These are phyloP conservation scores for Triticum monococcum DNA, from an alignment of 176 grass and related monocot species.

Conservation along the genomic window DNA sequence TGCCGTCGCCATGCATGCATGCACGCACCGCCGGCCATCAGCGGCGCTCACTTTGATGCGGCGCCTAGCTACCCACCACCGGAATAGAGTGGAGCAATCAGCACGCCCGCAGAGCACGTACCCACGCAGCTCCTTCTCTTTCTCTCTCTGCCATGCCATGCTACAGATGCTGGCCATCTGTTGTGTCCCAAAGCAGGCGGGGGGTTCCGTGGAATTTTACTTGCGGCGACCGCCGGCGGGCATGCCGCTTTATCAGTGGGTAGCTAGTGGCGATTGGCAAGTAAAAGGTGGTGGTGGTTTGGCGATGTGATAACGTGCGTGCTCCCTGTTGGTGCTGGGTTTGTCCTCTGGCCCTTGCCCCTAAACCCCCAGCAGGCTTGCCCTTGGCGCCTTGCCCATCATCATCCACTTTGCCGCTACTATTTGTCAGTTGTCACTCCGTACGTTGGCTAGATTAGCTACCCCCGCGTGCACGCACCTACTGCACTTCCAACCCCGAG, in stretches of 20 bases:
- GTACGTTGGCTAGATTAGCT: neutral
- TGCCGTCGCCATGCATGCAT: neutral
- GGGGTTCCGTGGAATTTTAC: neutral
- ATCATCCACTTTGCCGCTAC: constrained; percentile 45
- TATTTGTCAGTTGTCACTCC: neutral
- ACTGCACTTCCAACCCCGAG: neutral
- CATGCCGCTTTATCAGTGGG: neutral
- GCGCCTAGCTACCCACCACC: neutral
- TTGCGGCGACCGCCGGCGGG: neutral
- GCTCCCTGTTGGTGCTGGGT: neutral
- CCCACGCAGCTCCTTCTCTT: neutral
- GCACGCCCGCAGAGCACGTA: neutral
- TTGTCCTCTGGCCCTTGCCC: constrained; percentile 64
- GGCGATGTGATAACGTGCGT: constrained; percentile 28
- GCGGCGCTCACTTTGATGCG: constrained; percentile 49
- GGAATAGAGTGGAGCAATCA: constrained; percentile 1
- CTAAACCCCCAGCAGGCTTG: constrained; percentile 58
- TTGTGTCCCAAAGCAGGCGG: neutral
- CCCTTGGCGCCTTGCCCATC: constrained; percentile 35
- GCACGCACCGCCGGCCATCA: neutral
- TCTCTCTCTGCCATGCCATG: too few species aligned
- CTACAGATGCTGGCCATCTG: neutral
- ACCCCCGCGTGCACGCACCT: constrained; percentile 2
- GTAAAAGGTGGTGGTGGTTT: constrained; percentile 18
- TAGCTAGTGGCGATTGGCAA: neutral